These are phyloP conservation scores for Collariella sp. DNA, from an alignment of 495 filamentous ascomycete genomes.

Conservation along the genomic window DNA sequence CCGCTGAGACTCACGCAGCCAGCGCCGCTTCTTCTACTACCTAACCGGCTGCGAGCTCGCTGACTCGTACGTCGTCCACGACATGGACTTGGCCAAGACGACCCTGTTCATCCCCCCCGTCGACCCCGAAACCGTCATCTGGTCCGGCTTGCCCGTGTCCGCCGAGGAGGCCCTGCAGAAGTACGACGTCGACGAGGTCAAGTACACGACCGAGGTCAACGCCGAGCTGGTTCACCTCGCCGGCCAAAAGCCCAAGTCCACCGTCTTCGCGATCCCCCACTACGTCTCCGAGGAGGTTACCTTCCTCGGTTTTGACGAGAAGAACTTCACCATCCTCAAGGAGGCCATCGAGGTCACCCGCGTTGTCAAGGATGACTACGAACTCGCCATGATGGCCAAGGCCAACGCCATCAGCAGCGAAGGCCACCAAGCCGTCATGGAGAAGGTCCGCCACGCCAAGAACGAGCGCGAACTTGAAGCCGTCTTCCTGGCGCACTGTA, in stretches of 20 bases:
- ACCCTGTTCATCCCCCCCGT: conserved; percentile 91
- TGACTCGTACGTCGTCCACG: conserved; percentile 76
- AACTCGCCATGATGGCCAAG: conserved; percentile 72
- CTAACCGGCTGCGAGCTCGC: conserved; percentile 77
- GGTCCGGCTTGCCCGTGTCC: conserved; percentile 81
- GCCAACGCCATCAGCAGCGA: conserved; percentile 74
- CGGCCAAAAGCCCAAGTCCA: conserved; percentile 37
- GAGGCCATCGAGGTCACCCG: conserved; percentile 68
- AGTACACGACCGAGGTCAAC: conserved; percentile 62
- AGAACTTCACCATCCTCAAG: conserved; percentile 55
- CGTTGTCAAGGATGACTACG: conserved; percentile 75
- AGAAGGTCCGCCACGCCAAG: conserved; percentile 51
- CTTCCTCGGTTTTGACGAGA: conserved; percentile 54
- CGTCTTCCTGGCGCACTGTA: conserved; percentile 65
- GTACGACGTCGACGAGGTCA: conserved; percentile 79
- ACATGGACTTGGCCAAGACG: conserved; percentile 58
- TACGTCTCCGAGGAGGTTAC: conserved; percentile 59
- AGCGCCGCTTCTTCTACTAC: conserved; percentile 93
- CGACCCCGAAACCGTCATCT: conserved; percentile 85
- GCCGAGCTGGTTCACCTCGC: conserved; percentile 44
- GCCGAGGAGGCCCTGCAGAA: conserved; percentile 59
- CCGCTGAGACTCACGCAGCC: conserved; percentile 40
- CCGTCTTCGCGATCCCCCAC: conserved; percentile 60
- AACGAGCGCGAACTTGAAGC: conserved; percentile 83
- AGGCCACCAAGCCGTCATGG: conserved; percentile 64